Evolutionary conservation across 345 rosid genomes (phyloP).

Genomic region (Luvunga scandens): DNA sequence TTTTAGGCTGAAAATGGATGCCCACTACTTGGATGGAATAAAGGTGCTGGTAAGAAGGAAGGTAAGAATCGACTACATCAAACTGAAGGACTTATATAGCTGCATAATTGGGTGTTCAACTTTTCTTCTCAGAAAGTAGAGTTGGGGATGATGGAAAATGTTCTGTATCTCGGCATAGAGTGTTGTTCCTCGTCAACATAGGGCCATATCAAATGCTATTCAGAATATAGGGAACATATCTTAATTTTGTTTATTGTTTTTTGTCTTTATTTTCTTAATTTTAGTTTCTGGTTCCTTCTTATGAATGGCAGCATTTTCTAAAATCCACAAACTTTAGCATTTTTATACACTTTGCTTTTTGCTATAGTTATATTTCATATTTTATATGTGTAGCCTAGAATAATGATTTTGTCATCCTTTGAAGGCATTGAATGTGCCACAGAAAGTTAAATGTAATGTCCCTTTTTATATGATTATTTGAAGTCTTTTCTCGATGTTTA

Average conservation of each 20-base stretch:
- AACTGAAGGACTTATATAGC: background rate
- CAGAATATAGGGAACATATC: background rate
- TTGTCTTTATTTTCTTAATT: background rate
- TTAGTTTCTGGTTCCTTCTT: background rate
- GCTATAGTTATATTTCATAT: background rate
- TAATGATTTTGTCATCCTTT: background rate
- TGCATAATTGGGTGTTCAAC: background rate
- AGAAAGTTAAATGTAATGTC: background rate
- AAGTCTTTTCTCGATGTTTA: background rate
- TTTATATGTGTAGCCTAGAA: background rate
- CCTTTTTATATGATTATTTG: background rate
- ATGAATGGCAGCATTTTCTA: background rate
- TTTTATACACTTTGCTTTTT: background rate
- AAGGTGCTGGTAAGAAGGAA: too few species aligned
- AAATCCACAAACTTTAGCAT: background rate
- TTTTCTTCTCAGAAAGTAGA: background rate
- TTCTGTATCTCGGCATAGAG: background rate
- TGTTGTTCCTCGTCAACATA: background rate
- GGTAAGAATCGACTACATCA: too few species aligned
- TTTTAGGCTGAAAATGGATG: too few species aligned
- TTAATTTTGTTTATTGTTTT: background rate
- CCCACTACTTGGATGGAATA: too few species aligned
- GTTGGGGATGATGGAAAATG: background rate
- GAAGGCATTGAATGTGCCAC: background rate
- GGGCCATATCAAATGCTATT: background rate